A percentile compares a stretch with the other conserved stretches of the same genome.
Evolutionary conservation across 2,329 filamentous ascomycete genomes (phyloP).

Genomic region (Ilyonectria destructans): DNA sequence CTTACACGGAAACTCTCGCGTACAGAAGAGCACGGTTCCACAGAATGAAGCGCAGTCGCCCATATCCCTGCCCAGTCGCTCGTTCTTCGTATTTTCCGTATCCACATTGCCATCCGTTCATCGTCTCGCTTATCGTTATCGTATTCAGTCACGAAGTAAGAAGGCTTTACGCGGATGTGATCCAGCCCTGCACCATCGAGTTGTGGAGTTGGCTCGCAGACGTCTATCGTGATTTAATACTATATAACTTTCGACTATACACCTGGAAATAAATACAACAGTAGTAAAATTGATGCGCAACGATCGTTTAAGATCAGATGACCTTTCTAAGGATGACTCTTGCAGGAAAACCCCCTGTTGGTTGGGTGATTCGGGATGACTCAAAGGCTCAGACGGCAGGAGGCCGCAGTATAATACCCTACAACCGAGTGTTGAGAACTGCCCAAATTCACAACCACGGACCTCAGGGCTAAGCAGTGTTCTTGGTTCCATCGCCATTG

Average conservation of each 20-base stretch:
- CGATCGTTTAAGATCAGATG: too few relatives aligned
- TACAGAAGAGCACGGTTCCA: background rate
- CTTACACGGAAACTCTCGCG: background rate
- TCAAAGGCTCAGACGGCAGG: background rate
- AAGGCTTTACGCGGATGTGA: background rate
- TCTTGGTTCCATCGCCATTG: background rate
- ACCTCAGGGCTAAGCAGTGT: background rate
- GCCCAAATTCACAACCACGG: background rate
- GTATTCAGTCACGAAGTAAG: background rate
- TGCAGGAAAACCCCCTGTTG: background rate
- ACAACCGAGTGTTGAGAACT: background rate
- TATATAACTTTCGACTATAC: background rate
- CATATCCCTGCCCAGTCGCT: background rate
- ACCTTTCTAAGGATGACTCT: background rate
- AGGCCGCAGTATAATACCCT: background rate
- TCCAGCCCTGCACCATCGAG: too few relatives aligned
- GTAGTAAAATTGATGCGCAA: too few relatives aligned
- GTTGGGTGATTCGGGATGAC: background rate
- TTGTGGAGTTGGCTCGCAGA: background rate
- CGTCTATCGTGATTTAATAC: background rate
- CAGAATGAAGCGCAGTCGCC: background rate
- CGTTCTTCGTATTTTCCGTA: background rate
- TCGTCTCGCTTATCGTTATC: slow-evolving; percentile 1
- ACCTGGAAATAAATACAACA: too few relatives aligned
- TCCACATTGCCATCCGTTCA: background rate